Base-by-base conservation (phyloP, 192 early-diverging fungal species). In the Tieghemiomyces parasiticus region DNA sequence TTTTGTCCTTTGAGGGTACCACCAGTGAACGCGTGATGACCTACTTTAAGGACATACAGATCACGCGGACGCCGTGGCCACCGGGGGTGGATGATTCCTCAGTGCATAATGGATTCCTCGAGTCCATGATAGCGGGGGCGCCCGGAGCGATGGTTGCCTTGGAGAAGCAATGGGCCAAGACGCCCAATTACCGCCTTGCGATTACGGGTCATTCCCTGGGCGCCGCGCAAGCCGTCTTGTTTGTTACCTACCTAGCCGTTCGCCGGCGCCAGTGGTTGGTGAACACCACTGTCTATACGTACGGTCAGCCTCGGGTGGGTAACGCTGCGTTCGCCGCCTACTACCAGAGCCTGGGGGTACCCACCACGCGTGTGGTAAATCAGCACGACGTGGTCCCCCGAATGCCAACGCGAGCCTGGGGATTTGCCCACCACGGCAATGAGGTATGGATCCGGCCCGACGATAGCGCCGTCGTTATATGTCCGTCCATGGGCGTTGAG, bases 171-270 rank as follows among this genome's bases (percentile, higher is more conserved):
- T 6, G 6, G 6, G 38, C 38, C 16, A 42, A 16, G 9, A 70
- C 70, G 35, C 69, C 69, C 1, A 64, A 64, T 25, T 66, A 74
- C 54, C 51, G 35, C 2, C 60, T 74, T 35, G 59, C 58, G 2
- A 29, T 74, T 35, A 63, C 63, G 24, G 72, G 72, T 1, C 72
- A 42, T 42, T 42, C 38, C 8, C 38, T 42, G 6, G 38, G 38
- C 16, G 38, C 16, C 6, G 38, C 38, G 8, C 38, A 42, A 10
- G 38, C 38, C 16, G 38, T 42, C 8, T 16, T 42, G 8, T 6
- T 16, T 6, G 38, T 16, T 6, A 42, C 38, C 38, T 16, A 42
- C 16, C 6, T 42, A 42, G 16, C 8, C 16, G 38, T 16, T 16
- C 6, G 38, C 16, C 8, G 6, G 38, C 38, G 8, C 38, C 38